Evolutionary conservation across 2,329 filamentous ascomycete genomes (phyloP).

Genomic region (Lasiodiplodia sp.): DNA sequence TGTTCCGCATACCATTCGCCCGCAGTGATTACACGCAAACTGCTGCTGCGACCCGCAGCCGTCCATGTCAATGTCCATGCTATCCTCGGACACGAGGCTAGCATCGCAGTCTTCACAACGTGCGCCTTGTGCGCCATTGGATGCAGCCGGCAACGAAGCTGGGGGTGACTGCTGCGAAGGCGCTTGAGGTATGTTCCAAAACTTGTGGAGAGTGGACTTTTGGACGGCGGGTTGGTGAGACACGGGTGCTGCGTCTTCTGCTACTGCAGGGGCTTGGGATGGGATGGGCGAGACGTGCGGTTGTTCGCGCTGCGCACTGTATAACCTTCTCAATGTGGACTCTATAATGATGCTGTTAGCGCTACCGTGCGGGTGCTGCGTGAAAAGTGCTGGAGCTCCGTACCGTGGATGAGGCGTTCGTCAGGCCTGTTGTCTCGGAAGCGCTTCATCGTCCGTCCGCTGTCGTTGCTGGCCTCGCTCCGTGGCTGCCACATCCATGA

Average conservation of each 20-base stretch:
- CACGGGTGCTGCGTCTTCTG: not conserved
- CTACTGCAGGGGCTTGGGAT: conserved; percentile 32
- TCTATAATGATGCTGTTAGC: conserved; percentile 44
- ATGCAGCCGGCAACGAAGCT: conserved; percentile 26
- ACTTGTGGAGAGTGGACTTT: conserved; percentile 53
- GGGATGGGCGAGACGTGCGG: conserved; percentile 41
- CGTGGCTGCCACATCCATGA: conserved; percentile 32
- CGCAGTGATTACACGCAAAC: conserved; percentile 49
- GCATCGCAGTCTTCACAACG: conserved; percentile 56
- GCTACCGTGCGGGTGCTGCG: conserved; percentile 2
- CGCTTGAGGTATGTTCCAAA: conserved; percentile 53
- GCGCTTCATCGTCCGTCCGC: conserved; percentile 66
- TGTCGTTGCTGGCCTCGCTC: conserved; percentile 34
- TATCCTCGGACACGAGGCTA: conserved; percentile 41
- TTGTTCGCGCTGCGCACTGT: conserved; percentile 50
- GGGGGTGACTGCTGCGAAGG: conserved; percentile 37
- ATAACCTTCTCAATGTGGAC: conserved; percentile 55
- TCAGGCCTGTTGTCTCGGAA: conserved; percentile 65
- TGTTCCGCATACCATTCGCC: conserved; percentile 50
- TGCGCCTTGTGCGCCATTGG: conserved; percentile 30
- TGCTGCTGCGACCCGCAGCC: conserved; percentile 36
- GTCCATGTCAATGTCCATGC: conserved; percentile 48
- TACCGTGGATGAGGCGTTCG: conserved; percentile 63
- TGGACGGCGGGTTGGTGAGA: conserved; percentile 28
- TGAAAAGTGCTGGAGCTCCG: conserved; percentile 30